Conservation (phyloP, 1,284 basidiomycete genomes). For the Moesziomyces sp. region DNA sequence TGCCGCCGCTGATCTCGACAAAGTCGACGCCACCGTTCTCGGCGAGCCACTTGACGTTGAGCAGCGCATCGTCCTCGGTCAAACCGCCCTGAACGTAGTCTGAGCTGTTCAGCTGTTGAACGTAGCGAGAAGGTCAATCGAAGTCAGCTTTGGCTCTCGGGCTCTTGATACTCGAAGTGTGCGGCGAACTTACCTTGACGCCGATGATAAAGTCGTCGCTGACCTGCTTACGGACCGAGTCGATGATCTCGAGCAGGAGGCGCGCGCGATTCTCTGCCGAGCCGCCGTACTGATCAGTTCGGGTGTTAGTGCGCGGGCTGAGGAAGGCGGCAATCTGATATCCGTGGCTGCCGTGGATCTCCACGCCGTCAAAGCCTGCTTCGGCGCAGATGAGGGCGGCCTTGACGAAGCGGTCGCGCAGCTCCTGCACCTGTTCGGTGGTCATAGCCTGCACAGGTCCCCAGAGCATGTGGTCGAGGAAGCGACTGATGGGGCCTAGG, state of each 20-base stretch:
- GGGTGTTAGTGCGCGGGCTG: constrained; percentile 78
- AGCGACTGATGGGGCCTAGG: constrained; percentile 32
- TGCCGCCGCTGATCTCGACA: constrained; percentile 86
- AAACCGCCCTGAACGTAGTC: constrained; percentile 77
- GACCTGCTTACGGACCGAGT: constrained; percentile 74
- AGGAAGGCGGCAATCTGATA: constrained; percentile 86
- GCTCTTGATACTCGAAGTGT: too few species aligned
- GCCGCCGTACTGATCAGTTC: constrained; percentile 75
- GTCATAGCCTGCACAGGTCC: constrained; percentile 70
- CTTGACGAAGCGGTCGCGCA: constrained; percentile 77
- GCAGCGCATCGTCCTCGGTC: constrained; percentile 73
- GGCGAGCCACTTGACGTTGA: constrained; percentile 76
- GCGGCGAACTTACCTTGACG: constrained; percentile 72
- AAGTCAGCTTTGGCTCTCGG: too few species aligned
- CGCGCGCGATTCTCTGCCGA: constrained; percentile 67
- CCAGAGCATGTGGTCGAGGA: constrained; percentile 69
- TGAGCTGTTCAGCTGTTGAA: constrained; percentile 74
- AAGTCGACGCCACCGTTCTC: constrained; percentile 78
- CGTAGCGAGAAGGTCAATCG: neutral
- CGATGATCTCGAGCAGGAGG: constrained; percentile 76
- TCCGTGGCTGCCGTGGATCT: constrained; percentile 89
- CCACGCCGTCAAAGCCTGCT: constrained; percentile 87
- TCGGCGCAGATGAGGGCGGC: constrained; percentile 73
- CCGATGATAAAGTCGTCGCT: constrained; percentile 78
- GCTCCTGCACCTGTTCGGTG: constrained; percentile 73